Base-by-base conservation (phyloP, 129 eudicot genomes). In the Gnaphalium uliginosum region DNA sequence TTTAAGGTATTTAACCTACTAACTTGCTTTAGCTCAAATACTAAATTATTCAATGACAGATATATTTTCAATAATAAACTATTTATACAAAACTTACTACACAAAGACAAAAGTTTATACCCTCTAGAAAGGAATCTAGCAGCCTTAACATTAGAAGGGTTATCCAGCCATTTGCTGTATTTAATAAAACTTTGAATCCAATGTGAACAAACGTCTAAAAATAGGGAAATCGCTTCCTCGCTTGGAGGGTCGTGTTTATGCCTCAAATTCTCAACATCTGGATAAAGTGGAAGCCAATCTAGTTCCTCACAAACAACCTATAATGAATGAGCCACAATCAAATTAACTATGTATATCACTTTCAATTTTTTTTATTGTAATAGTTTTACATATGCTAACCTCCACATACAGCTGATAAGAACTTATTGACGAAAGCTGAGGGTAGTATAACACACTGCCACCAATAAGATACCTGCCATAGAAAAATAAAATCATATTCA, bases 241-340 rank as follows among this genome's bases (percentile, higher is more conserved):
- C 84, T 89, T 27, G 96, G 94, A 69, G 96, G 96, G 62, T 75
- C 82, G 71, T 81, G 83, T 75, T 72, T 86, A 60, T 25, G 67
- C 56, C 77, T 78, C 85, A 35, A 73, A 58, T 69, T 65, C 73
- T 62, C 22, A 1, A 62, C 67, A 68, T 91, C 90, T 35, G 90
- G 97, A 80, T 91, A 94, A 76, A 94, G 89, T n/a, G 92, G 92
- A 82, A 94, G 93, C 99, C 99, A 94, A 53, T 94, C 97, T 69
- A 94, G 84, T 85, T 94, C 99, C 87, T 94, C 99, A 82, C 97
- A 94, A 22, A 94, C 99, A 82, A 94, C 97, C 99, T 94, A 78
- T 14, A 30, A 62, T 62, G n/a, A 62, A 13, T 17, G 19, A 15
- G 39, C 18, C 19, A 62, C 37, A 3, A 15, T 62, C 9, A 62